Base-by-base conservation (phyloP, 176 grass and related monocot genomes). In the Cenchrus americanus region DNA sequence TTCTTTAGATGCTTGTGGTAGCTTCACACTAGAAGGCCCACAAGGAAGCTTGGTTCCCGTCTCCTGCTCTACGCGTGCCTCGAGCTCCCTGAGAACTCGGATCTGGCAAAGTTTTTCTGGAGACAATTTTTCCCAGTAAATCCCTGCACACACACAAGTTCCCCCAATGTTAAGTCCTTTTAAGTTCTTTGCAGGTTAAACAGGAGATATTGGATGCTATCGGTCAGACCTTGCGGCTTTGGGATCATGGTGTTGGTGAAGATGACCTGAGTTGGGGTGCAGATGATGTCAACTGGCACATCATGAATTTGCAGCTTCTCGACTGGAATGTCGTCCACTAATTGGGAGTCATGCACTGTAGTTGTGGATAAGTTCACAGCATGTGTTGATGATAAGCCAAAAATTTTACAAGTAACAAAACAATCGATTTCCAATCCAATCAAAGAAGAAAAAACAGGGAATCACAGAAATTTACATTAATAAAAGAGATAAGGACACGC, bases 51-150 rank as follows among this genome's bases (percentile, higher is more conserved):
- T 30, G 19, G 77, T 82, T 55, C 90, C 83, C 2, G 90, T 92
- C 85, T 89, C 92, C 69, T 60, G 81, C 78, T 94, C 94, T 78
- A 97, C 94, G 51, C 73, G 77, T 73, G 47, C 86, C 83, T 97
- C 94, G 32, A 97, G 75, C 48, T 91, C 94, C 66, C 88, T 88
- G 24, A 97, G 70, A 84, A 97, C 89, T 67, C 80, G 83, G 61
- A 94, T 92, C 85, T 97, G 94, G 11, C 87, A 83, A 63, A 97
- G 55, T 48, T 97, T 94, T 66, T 94, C 88, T 51, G 87, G 90
- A 57, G 94, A 97, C 67, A 97, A 78, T 83, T 97, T 97, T 52
- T 97, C 92, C 92, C 92, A 97, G 82, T 97, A 97, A 75, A 97
- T 94, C 43, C 90, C 94, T 97, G 55, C 52, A 73, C 30, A 41